A percentile compares a stretch with the other conserved stretches of the same genome.
phyloP scores from a whole-genome alignment of 192 early-diverging fungal genomes.

The Rhizophlyctis rosea region DNA sequence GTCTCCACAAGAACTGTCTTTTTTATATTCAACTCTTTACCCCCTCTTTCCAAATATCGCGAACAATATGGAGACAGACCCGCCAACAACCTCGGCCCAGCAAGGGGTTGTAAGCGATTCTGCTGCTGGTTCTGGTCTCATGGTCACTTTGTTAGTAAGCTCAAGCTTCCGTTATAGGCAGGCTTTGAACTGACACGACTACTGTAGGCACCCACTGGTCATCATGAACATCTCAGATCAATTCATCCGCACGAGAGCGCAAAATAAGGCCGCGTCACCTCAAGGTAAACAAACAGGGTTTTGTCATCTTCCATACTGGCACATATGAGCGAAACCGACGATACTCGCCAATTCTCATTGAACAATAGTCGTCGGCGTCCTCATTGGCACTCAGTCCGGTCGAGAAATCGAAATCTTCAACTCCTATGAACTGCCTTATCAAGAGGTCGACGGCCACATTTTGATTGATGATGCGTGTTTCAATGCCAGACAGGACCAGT shows the following conservation, averaged over 20 bases:
- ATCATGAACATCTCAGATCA: slow-evolving; percentile 87
- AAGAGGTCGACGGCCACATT: slow-evolving; percentile 35
- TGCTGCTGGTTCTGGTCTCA: slow-evolving; percentile 28
- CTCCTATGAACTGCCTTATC: slow-evolving; percentile 72
- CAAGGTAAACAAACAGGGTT: background rate
- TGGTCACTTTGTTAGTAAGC: slow-evolving; percentile 32
- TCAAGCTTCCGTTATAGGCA: background rate
- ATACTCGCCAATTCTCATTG: background rate
- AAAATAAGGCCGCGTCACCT: slow-evolving; percentile 26
- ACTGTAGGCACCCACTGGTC: slow-evolving; percentile 76
- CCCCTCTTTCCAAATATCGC: no score
- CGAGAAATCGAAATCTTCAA: slow-evolving; percentile 83
- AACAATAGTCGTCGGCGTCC: slow-evolving; percentile 69
- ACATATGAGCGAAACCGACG: no score
- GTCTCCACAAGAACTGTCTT: no score
- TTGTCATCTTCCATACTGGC: no score
- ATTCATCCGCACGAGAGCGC: slow-evolving; percentile 68
- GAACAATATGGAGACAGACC: no score
- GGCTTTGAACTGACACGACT: background rate
- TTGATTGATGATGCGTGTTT: slow-evolving; percentile 63
- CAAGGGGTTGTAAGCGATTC: slow-evolving; percentile 24
- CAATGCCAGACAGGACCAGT: slow-evolving; percentile 71
- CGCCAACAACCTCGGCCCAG: no score
- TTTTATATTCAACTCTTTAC: no score
- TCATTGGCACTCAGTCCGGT: slow-evolving; percentile 72